Evolutionary conservation across 139 green algal species (phyloP).

Genomic region (Gonium pectorale): DNA sequence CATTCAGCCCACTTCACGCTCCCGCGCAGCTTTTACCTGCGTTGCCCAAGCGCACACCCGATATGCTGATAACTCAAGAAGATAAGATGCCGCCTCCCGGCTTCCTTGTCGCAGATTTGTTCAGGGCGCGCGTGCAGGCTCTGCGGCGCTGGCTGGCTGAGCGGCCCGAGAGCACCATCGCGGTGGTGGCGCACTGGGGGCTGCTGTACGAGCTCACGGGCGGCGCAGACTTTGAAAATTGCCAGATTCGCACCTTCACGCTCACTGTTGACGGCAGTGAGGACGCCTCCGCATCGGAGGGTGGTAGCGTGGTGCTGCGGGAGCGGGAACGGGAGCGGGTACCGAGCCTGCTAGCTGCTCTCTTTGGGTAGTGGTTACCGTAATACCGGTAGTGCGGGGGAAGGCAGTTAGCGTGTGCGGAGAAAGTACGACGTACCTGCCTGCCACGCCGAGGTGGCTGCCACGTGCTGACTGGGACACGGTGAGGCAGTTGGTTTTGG

Average conservation of each 20-base stretch:
- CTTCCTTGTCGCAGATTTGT: conserved; percentile 20
- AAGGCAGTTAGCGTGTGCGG: too few relatives aligned
- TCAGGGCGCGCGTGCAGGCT: conserved; percentile 53
- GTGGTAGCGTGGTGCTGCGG: neutral
- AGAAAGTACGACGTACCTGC: too few relatives aligned
- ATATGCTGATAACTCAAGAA: neutral
- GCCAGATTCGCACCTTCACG: conserved; percentile 26
- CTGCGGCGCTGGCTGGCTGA: conserved; percentile 57
- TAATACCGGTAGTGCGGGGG: too few relatives aligned
- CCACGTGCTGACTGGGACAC: too few relatives aligned
- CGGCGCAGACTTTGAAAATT: conserved; percentile 46
- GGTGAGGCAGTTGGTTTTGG: too few relatives aligned
- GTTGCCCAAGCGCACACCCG: too few relatives aligned
- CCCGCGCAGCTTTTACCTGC: too few relatives aligned
- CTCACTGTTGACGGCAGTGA: neutral
- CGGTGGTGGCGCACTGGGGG: conserved; percentile 70
- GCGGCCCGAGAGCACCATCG: conserved; percentile 66
- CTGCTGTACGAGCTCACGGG: conserved; percentile 65
- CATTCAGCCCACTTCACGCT: too few relatives aligned
- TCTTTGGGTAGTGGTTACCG: conserved; percentile 5
- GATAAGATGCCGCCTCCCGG: neutral
- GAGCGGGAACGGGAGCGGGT: neutral
- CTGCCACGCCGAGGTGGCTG: too few relatives aligned
- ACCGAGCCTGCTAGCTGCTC: neutral
- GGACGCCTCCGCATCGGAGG: neutral